phyloP scores from a whole-genome alignment of 352 stramenopile species.

The Phytopythium litorale region DNA sequence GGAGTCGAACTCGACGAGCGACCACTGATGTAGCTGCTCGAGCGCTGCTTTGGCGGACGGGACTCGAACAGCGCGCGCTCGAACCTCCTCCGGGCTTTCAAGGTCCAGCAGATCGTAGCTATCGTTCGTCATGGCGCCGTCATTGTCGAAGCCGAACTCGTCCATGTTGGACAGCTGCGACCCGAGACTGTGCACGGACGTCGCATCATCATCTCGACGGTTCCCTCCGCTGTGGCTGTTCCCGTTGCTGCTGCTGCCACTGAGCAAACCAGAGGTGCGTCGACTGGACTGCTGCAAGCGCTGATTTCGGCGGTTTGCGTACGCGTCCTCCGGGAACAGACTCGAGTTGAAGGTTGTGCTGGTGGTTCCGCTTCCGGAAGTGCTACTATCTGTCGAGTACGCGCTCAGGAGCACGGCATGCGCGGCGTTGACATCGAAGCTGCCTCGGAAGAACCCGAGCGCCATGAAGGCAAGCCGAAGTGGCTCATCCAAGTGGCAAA shows the following conservation, averaged over 20 bases:
- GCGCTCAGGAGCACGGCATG: slow-evolving; percentile 64
- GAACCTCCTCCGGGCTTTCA: slow-evolving; percentile 63
- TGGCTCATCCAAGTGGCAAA: slow-evolving; percentile 67
- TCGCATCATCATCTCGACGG: slow-evolving; percentile 41
- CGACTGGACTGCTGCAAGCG: slow-evolving; percentile 12
- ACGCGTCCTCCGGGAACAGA: slow-evolving; percentile 51
- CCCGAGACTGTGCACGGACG: slow-evolving; percentile 55
- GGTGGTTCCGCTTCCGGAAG: background rate
- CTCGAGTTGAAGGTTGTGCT: slow-evolving; percentile 18
- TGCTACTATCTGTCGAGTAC: slow-evolving; percentile 16
- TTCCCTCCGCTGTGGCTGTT: background rate
- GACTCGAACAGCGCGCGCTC: slow-evolving; percentile 41
- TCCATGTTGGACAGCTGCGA: slow-evolving; percentile 69
- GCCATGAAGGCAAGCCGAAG: slow-evolving; percentile 80
- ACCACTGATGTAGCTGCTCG: slow-evolving; percentile 72
- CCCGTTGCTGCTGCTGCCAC: background rate
- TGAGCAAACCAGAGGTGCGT: background rate
- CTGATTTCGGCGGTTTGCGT: slow-evolving; percentile 25
- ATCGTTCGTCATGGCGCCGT: slow-evolving; percentile 76
- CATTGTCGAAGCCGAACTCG: slow-evolving; percentile 68
- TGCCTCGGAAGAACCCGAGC: slow-evolving; percentile 77
- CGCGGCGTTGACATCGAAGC: slow-evolving; percentile 66
- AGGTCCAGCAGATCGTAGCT: slow-evolving; percentile 75
- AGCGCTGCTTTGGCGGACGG: slow-evolving; percentile 48
- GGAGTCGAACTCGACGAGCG: slow-evolving; percentile 72